Base-by-base conservation (phyloP, 129 eudicot genomes). In the Escallonia rubra region DNA sequence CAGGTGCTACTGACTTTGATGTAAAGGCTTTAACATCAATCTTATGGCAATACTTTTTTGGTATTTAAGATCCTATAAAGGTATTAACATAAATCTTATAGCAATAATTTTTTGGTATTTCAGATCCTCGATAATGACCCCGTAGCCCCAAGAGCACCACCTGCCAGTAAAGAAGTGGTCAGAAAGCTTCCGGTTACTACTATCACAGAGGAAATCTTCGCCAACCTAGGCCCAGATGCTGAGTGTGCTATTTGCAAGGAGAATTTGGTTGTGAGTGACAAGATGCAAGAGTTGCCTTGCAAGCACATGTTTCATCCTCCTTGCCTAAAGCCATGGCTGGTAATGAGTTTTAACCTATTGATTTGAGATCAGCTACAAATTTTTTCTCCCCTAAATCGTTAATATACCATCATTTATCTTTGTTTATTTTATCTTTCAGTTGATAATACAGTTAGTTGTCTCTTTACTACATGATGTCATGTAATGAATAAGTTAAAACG, bases 251-350 rank as follows among this genome's bases (percentile, higher is more conserved):
- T 93, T 76, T 93, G 98, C 80, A 88, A 86, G 62, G 96, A 93
- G 79, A 82, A 86, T 72, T 79, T 89, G 80, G 65, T 69, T 51
- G 76, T 93, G 6, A 77, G 76, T 10, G 98, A 93, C 66, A 81
- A 76, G 64, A 89, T 93, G 96, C 98, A 93, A 72, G 96, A 93
- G 68, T 74, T 93, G 79, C 98, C 98, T 10, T 93, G 98, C 87
- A 84, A 89, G 68, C 98, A 93, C 68, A 76, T 81, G 49, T 93
- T 93, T 69, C 98, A 93, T 74, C 98, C 98, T 67, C 88, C 88
- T 50, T 93, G 98, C 80, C 80, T 89, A n/a, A 89, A 93, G 74
- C 96, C 98, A 72, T 93, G 98, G 98, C 90, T 93, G 90, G 96
- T 89, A 83, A 70, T 46, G 41, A 15, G 3, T 54, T 34, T 11